Evolutionary conservation across 768 basidiomycete genomes (phyloP), one percentile per base, ranked within the genome.

Genomic region (Suillus plorans): DNA sequence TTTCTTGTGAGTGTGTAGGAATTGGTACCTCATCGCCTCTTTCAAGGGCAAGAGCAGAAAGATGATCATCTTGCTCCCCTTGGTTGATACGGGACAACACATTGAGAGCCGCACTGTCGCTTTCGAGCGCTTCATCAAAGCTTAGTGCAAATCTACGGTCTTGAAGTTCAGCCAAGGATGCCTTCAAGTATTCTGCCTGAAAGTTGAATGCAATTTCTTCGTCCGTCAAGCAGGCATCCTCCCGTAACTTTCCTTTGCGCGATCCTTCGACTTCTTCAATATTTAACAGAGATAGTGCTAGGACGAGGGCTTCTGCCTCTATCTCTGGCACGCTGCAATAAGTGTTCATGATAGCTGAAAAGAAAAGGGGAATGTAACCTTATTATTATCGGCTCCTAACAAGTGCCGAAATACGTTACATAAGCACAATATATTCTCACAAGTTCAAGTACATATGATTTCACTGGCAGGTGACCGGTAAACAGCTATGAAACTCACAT

Each of bases 151-250:
- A 69, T 18, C 70, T 72, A 16, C 72, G 63, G 65, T 85, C 84
- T 3, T 74, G 70, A 34, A 80, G 70, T n/a, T 71, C 50, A 0
- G 67, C 68, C 4, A 81, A 63, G 49, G 76, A 64, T 10, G 69
- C 66, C 8, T 72, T 64, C 6, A 82, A 61, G 18, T 78, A 75
- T 36, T 81, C 75, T 3, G 73, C 73, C 61, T 84, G 83, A 1
- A 82, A 49, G 44, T 76, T 74, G 9, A 84, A 72, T 0, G 86
- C 86, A 9, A 79, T 61, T 45, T 84, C 81, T 45, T 81, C 79
- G 68, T 88, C 85, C 0, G 77, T 72, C 7, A 72, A 70, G 3
- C 75, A 70, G 0, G 68, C 65, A 50, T 70, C 75, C 2, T 70
- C 72, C 28, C 76, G 74, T 3, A 69, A 62, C 58, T 80, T 80